Conservation (phyloP, 345 rosid genomes). For the Rhizophora apiculata region DNA sequence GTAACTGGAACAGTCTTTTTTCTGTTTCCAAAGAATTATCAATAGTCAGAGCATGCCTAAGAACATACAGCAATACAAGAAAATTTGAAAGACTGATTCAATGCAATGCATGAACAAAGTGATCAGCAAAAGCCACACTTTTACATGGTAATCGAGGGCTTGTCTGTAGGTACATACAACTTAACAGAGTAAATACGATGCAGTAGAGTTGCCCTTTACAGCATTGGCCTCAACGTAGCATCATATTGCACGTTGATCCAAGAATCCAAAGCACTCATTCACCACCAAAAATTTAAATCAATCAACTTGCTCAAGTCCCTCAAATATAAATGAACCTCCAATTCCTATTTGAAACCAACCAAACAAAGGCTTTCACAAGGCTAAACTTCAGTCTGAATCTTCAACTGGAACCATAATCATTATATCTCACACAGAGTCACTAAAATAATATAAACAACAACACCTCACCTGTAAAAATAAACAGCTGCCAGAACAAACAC, state of each 20-base stretch:
- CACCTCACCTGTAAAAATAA: conserved; percentile 33
- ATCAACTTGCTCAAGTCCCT: background rate
- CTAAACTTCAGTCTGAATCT: too few species aligned
- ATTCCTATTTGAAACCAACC: too few species aligned
- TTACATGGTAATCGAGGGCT: background rate
- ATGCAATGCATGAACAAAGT: too few species aligned
- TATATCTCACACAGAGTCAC: too few species aligned
- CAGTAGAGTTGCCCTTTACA: background rate
- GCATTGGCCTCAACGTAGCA: background rate
- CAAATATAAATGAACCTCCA: too few species aligned
- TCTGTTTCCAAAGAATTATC: background rate
- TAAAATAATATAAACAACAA: background rate
- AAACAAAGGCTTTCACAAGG: too few species aligned
- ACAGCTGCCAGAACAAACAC: conserved; percentile 50
- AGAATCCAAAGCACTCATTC: background rate
- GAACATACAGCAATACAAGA: background rate
- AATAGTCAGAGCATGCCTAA: background rate
- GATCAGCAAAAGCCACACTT: background rate
- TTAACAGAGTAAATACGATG: too few species aligned
- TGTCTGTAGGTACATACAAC: too few species aligned
- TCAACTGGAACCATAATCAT: too few species aligned
- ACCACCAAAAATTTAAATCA: background rate
- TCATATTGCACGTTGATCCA: background rate
- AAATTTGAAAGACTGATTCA: too few species aligned
- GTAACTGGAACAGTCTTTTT: background rate